Evolutionary conservation across 345 rosid genomes (phyloP).

Genomic region (Rhodomyrtus tomentosa): DNA sequence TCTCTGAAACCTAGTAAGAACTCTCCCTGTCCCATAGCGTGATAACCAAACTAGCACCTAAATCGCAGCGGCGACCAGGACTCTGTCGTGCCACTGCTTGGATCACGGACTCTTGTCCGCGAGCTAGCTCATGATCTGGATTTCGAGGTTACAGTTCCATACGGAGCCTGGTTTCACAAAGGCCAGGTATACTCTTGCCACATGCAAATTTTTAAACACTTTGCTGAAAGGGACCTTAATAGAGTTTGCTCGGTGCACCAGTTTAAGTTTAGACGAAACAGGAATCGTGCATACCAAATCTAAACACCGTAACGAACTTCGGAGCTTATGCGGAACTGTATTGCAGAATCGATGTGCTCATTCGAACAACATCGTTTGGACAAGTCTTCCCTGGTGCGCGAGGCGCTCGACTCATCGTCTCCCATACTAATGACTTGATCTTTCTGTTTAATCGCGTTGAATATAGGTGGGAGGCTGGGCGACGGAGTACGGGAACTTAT

Average conservation of each 20-base stretch:
- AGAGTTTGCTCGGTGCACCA: not conserved
- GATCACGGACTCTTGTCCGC: slow-evolving; percentile 64
- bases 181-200: slow-evolving; percentile 44
- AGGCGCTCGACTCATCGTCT: not conserved
- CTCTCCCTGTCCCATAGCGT: not conserved
- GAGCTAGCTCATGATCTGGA: slow-evolving; percentile 66
- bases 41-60: not conserved
- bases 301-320: not conserved
- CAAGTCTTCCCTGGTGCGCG: not conserved
- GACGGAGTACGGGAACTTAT: slow-evolving; percentile 59
- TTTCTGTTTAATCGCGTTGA: not conserved
- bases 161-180: slow-evolving; percentile 88
- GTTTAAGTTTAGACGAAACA: not conserved
- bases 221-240: not conserved
- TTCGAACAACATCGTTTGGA: not conserved
- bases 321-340: not conserved
- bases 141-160: slow-evolving; percentile 54
- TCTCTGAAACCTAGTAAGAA: not conserved
- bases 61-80: slow-evolving; percentile 76
- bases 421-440: not conserved
- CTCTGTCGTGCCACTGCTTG: slow-evolving; percentile 68
- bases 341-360: not conserved
- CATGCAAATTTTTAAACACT: not conserved
- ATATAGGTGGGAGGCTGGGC: slow-evolving; percentile 81
- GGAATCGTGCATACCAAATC: not conserved